Evolutionary conservation across 768 basidiomycete genomes (phyloP).

Genomic region (Ramaria sp.): DNA sequence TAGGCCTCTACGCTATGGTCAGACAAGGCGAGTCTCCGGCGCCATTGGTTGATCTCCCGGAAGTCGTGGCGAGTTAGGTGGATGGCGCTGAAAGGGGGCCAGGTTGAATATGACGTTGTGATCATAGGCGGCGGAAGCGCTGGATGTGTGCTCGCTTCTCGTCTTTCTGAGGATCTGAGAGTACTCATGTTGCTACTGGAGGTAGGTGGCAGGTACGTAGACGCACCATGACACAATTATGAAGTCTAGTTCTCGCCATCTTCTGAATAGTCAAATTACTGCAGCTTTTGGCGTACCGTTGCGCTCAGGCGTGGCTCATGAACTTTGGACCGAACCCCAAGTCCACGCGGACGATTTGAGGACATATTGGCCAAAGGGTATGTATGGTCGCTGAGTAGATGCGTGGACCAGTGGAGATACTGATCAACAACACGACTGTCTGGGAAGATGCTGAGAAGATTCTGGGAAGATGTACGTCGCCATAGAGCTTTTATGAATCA

Average conservation of each 20-base stretch:
- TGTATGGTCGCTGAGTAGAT: neutral
- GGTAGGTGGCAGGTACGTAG: too few relatives aligned
- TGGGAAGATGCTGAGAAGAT: constrained; percentile 61
- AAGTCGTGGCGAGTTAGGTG: too few relatives aligned
- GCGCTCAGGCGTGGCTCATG: constrained; percentile 33
- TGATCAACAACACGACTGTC: neutral
- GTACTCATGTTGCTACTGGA: too few relatives aligned
- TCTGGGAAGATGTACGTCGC: constrained; percentile 59
- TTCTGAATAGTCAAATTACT: constrained; percentile 34
- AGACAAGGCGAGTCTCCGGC: too few relatives aligned
- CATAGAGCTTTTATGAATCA: neutral
- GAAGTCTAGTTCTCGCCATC: constrained; percentile 31
- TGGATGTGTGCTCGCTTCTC: too few relatives aligned
- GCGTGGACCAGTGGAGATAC: neutral
- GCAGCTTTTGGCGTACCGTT: constrained; percentile 31
- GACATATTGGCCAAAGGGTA: constrained; percentile 60
- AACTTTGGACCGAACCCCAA: constrained; percentile 51
- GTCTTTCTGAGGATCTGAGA: too few relatives aligned
- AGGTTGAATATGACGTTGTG: too few relatives aligned
- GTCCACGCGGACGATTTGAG: constrained; percentile 32
- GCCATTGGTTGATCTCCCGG: too few relatives aligned
- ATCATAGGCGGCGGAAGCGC: too few relatives aligned
- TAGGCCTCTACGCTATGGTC: too few relatives aligned
- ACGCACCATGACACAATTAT: too few relatives aligned
- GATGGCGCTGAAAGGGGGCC: too few relatives aligned